Evolutionary conservation across 345 rosid genomes (phyloP).

Genomic region (Theobroma cacao): DNA sequence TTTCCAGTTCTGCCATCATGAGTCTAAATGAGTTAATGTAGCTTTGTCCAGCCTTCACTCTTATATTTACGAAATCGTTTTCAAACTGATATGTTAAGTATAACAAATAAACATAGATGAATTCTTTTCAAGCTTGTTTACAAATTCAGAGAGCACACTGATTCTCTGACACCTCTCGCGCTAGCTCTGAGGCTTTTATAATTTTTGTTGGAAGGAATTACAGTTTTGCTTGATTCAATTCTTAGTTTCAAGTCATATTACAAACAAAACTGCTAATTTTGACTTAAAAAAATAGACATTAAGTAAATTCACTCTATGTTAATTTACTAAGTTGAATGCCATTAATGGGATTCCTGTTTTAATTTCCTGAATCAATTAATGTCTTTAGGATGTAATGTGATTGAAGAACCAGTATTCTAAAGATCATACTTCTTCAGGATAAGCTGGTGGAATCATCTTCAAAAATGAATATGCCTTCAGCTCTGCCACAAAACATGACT

Average conservation of each 20-base stretch:
- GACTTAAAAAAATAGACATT: background rate
- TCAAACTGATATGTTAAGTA: background rate
- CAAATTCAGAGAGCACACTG: background rate
- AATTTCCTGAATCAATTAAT: conserved; percentile 33
- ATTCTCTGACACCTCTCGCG: background rate
- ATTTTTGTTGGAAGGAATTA: background rate
- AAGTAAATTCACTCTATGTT: background rate
- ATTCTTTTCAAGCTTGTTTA: background rate
- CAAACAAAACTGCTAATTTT: background rate
- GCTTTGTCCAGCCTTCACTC: background rate
- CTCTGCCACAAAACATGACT: conserved; percentile 46
- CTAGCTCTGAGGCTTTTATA: background rate
- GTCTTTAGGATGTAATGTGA: conserved; percentile 40
- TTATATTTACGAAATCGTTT: background rate
- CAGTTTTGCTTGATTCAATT: background rate
- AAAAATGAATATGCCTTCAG: conserved; percentile 44
- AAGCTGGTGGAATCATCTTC: conserved; percentile 60
- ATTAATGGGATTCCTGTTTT: conserved; percentile 7
- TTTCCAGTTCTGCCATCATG: background rate
- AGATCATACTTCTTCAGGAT: conserved; percentile 60
- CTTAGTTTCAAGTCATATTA: background rate
- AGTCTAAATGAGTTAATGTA: background rate
- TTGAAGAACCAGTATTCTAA: conserved; percentile 45
- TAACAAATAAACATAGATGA: background rate
- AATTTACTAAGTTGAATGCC: conserved; percentile 8